A percentile compares a stretch with the other conserved stretches of the same genome.
Evolutionary conservation across 345 rosid species (phyloP).

Genomic region (Erucastrum elatum): DNA sequence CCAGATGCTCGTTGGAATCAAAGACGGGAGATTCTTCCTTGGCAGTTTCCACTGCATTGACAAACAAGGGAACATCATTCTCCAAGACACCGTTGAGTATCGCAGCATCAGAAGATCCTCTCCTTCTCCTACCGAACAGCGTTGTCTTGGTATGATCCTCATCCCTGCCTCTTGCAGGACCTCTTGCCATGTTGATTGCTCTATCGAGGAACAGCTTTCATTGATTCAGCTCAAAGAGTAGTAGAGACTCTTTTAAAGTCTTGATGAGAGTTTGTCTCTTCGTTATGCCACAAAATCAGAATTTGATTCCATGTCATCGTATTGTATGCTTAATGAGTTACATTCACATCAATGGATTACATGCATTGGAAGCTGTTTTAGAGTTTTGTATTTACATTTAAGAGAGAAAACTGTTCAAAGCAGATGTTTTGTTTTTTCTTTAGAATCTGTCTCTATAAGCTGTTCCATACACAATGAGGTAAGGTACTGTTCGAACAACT

Average conservation of each 20-base stretch:
- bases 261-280: constrained; percentile 2
- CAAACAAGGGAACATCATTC: constrained; percentile 93
- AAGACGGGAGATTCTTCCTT: constrained; percentile 45
- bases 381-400: constrained; percentile 7
- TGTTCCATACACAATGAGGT: constrained; percentile 82
- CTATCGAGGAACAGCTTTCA: constrained; percentile 55
- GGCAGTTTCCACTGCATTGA: constrained; percentile 88
- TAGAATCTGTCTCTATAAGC: constrained; percentile 75
- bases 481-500: constrained; percentile 53
- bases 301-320: not conserved
- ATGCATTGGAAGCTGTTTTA: not conserved
- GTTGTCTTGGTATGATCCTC: constrained; percentile 82
- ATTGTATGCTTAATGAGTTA: not conserved
- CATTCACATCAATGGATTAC: not conserved
- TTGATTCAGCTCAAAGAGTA: constrained; percentile 45
- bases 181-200: constrained; percentile 57
- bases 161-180: constrained; percentile 72
- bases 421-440: constrained; percentile 7
- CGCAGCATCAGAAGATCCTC: constrained; percentile 69
- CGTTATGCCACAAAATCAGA: not conserved
- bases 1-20: not conserved
- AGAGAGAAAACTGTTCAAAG: not conserved
- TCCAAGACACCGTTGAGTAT: constrained; percentile 88
- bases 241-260: constrained; percentile 5
- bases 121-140: constrained; percentile 84